These are phyloP conservation scores for Tetragonia tetragonoides DNA, from an alignment of 148 eudicot genomes.

Conservation along the genomic window DNA sequence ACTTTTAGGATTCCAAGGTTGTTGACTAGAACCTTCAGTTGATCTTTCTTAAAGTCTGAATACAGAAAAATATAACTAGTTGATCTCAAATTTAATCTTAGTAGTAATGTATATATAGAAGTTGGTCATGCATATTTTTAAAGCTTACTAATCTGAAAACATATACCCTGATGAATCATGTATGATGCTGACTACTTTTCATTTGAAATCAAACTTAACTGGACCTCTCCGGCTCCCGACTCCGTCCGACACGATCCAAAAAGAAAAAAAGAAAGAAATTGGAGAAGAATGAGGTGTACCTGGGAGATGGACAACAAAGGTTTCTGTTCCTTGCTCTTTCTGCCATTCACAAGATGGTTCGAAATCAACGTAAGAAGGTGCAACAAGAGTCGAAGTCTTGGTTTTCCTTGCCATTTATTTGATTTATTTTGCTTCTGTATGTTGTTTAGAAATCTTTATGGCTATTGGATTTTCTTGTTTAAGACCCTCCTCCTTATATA, in stretches of 20 bases:
- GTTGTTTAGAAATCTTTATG: not conserved
- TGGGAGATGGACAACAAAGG: conserved; percentile 31
- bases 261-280: not conserved
- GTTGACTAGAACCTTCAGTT: conserved; percentile 53
- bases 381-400: conserved; percentile 16
- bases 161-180: not conserved
- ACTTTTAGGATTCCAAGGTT: conserved; percentile 48
- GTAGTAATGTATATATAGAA: too few species aligned
- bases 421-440: not conserved
- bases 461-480: not conserved
- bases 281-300: conserved; percentile 21
- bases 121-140: too few species aligned
- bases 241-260: too few species aligned
- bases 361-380: conserved; percentile 28
- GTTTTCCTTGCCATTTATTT: conserved; percentile 17
- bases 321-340: conserved; percentile 21
- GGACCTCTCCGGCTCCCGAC: too few species aligned
- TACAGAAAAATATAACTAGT: not conserved
- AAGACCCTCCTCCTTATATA: conserved; percentile 7
- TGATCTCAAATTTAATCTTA: too few species aligned
- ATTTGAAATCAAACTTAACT: too few species aligned
- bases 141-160: not conserved
- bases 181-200: too few species aligned
- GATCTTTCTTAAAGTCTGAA: conserved; percentile 64
- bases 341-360: conserved; percentile 37